phyloP scores from a whole-genome alignment of 2,329 filamentous ascomycete species.

The Phialophora expanda region DNA sequence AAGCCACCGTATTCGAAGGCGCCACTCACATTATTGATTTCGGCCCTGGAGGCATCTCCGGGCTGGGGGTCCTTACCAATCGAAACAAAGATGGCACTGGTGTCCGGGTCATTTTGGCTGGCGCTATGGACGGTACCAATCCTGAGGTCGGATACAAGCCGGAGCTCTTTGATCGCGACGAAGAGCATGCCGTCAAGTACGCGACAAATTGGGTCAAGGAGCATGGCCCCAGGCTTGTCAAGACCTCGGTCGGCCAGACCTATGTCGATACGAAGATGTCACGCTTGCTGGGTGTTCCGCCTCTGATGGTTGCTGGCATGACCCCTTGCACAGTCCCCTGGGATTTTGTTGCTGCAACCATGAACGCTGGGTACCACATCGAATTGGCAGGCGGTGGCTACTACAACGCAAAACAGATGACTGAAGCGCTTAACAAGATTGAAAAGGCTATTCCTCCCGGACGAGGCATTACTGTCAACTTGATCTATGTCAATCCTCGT shows the following conservation, averaged over 20 bases:
- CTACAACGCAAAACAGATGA: constrained; percentile 82
- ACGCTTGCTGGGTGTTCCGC: constrained; percentile 79
- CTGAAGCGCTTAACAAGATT: constrained; percentile 80
- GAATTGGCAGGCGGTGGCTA: constrained; percentile 90
- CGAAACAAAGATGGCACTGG: constrained; percentile 99
- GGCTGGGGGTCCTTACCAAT: constrained; percentile 93
- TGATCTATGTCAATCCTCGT: constrained; percentile 88
- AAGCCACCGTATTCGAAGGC: constrained; percentile 84
- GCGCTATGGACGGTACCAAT: constrained; percentile 88
- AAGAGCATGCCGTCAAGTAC: constrained; percentile 91
- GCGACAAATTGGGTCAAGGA: constrained; percentile 98
- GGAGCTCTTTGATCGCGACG: constrained; percentile 94
- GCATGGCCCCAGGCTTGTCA: constrained; percentile 88
- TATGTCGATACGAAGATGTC: constrained; percentile 98
- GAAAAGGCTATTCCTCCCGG: constrained; percentile 82
- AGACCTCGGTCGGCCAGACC: constrained; percentile 84
- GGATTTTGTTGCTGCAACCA: constrained; percentile 90
- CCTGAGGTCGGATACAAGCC: constrained; percentile 96
- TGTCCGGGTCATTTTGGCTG: constrained; percentile 92
- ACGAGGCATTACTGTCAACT: constrained; percentile 84
- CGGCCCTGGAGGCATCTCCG: constrained; percentile 94
- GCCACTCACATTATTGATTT: constrained; percentile 97
- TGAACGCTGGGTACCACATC: constrained; percentile 94
- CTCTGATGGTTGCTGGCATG: constrained; percentile 92
- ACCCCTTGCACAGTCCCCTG: constrained; percentile 86